A percentile compares a stretch with the other conserved stretches of the same genome.
phyloP scores from a whole-genome alignment of 208 protist species.

The Acanthamoeba healyi region DNA sequence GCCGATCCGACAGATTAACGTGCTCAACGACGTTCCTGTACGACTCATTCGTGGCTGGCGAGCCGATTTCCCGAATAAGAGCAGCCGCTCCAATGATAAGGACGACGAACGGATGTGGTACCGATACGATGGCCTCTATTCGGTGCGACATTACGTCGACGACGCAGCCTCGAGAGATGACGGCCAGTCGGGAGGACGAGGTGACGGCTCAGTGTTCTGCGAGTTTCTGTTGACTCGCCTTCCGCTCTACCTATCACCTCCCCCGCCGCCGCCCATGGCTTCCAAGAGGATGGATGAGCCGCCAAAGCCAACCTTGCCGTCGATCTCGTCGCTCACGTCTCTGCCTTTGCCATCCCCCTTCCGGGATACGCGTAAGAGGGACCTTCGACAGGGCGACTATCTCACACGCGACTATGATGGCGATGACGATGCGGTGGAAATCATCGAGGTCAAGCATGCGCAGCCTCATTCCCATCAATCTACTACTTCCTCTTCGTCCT shows the following conservation, averaged over 20 bases:
- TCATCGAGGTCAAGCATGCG: conserved; percentile 26
- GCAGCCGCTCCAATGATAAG: background rate
- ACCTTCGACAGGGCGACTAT: background rate
- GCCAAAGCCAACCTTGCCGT: conserved; percentile 34
- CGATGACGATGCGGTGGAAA: conserved; percentile 18
- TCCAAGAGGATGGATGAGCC: background rate
- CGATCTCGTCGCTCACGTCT: conserved; percentile 44
- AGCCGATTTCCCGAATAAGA: conserved; percentile 34
- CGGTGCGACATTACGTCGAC: conserved; percentile 14
- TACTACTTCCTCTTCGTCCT: too few species aligned
- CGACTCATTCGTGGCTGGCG: conserved; percentile 40
- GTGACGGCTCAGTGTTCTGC: background rate
- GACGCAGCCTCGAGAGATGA: background rate
- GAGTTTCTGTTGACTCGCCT: conserved; percentile 44
- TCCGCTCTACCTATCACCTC: background rate
- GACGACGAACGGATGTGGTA: conserved; percentile 57
- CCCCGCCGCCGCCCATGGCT: background rate
- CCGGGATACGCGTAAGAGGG: background rate
- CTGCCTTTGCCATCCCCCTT: conserved; percentile 5
- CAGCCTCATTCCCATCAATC: background rate
- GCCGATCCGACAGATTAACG: conserved; percentile 1
- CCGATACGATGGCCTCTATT: conserved; percentile 52
- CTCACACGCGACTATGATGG: background rate
- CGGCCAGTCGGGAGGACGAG: background rate
- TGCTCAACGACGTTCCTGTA: conserved; percentile 24